phyloP scores from a whole-genome alignment of 1,284 basidiomycete genomes.

The Exobasidium cylindrosporum region DNA sequence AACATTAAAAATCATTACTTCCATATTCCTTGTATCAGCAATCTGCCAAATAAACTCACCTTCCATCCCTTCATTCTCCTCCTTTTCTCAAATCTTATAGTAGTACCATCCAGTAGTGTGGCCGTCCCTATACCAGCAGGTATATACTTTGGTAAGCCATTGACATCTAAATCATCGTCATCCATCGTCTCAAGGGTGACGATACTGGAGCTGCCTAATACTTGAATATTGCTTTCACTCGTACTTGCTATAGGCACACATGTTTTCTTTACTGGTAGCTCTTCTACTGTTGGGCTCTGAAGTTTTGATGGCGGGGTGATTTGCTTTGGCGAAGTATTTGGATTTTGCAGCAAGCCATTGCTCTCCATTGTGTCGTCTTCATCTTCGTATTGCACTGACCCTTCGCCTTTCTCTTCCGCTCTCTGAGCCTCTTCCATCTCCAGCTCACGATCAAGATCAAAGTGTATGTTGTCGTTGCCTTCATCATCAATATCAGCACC shows the following conservation, averaged over 20 bases:
- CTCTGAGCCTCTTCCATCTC: constrained; percentile 4
- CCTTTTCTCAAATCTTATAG: constrained; percentile 34
- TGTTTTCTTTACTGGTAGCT: too few relatives aligned
- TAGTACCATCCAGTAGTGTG: constrained; percentile 31
- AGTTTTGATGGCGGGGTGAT: too few relatives aligned
- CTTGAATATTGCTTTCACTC: too few relatives aligned
- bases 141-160: constrained; percentile 43
- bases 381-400: background rate
- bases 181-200: too few relatives aligned
- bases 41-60: constrained; percentile 10
- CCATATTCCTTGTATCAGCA: background rate
- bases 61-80: constrained; percentile 42
- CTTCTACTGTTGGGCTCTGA: too few relatives aligned
- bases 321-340: too few relatives aligned
- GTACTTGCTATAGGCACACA: background rate
- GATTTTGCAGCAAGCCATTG: background rate
- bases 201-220: too few relatives aligned
- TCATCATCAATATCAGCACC: background rate
- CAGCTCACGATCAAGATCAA: constrained; percentile 9
- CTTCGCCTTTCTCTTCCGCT: constrained; percentile 1
- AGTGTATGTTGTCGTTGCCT: background rate
- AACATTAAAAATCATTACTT: constrained; percentile 15
- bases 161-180: constrained; percentile 4
- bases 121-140: constrained; percentile 39
- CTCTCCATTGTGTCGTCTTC: constrained; percentile 2